A percentile compares a stretch with the other conserved stretches of the same genome.
phyloP scores from a whole-genome alignment of 2,329 filamentous ascomycete genomes.

The Macrophomina phaseolina region DNA sequence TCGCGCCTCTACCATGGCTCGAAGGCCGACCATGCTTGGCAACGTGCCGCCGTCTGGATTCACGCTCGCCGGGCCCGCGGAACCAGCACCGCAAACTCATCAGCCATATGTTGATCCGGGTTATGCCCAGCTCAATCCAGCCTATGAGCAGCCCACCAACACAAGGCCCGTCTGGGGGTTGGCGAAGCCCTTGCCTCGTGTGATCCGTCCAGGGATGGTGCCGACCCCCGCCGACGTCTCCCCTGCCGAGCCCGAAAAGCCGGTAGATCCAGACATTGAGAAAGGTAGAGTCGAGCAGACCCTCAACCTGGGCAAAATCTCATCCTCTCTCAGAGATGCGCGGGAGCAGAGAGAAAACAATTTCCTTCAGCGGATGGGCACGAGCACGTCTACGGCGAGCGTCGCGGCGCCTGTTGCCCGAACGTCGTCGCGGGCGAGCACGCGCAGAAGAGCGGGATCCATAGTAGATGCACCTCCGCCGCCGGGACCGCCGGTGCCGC shows the following conservation, averaged over 20 bases:
- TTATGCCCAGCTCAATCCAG: constrained; percentile 60
- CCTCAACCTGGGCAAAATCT: constrained; percentile 47
- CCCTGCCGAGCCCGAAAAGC: constrained; percentile 40
- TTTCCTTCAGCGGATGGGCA: constrained; percentile 21
- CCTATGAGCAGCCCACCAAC: constrained; percentile 59
- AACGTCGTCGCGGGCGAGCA: background rate
- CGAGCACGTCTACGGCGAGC: background rate
- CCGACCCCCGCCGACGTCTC: constrained; percentile 48
- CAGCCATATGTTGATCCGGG: constrained; percentile 54
- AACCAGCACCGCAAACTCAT: constrained; percentile 3
- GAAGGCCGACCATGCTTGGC: background rate
- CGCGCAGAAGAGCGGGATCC: constrained; percentile 7
- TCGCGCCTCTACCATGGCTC: constrained; percentile 9
- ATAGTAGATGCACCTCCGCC: background rate
- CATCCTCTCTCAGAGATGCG: constrained; percentile 54
- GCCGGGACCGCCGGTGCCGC: background rate
- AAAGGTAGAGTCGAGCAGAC: constrained; percentile 49
- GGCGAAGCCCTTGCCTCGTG: constrained; percentile 60
- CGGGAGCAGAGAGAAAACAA: constrained; percentile 41
- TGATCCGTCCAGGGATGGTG: constrained; percentile 60
- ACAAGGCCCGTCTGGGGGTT: constrained; percentile 59
- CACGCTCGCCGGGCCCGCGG: constrained; percentile 21
- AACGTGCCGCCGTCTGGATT: constrained; percentile 17
- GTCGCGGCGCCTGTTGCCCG: background rate
- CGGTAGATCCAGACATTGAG: constrained; percentile 47